Conservation (phyloP, 129 eudicot species). For the Ambrosia artemisiifolia region DNA sequence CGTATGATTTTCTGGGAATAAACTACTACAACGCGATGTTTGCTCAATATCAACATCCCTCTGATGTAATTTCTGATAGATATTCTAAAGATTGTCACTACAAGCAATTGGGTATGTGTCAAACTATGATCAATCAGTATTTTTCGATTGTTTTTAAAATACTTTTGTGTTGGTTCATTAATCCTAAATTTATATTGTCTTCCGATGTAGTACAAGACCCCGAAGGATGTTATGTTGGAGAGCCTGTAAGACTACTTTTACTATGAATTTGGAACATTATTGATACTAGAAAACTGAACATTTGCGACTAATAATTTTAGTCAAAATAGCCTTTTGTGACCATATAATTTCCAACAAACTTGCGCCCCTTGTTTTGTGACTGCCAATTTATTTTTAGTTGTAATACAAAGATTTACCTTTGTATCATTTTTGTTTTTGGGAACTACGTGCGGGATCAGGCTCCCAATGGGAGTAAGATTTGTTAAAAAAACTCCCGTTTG, state of each 20-base stretch:
- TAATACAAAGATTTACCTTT: no score
- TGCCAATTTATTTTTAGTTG: no score
- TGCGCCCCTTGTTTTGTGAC: no score
- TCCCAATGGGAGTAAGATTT: no score
- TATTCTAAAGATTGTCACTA: slow-evolving; percentile 29
- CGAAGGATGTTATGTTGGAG: slow-evolving; percentile 7
- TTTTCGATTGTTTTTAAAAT: background rate
- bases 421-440: no score
- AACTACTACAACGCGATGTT: slow-evolving; percentile 51
- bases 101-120: slow-evolving; percentile 3
- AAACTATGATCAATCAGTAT: background rate
- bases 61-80: slow-evolving; percentile 4
- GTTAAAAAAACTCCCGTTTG: no score
- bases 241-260: slow-evolving; percentile 14
- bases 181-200: background rate
- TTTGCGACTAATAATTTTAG: no score
- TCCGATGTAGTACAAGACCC: background rate
- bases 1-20: slow-evolving; percentile 61
- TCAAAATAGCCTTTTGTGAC: no score
- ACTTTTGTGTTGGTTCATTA: background rate
- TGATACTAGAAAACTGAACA: no score
- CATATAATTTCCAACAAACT: no score
- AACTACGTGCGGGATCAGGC: no score
- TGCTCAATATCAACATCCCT: slow-evolving; percentile 16
- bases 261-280: background rate